phyloP scores from a whole-genome alignment of 306 rosid species.

The Pterocarpus santalinus region DNA sequence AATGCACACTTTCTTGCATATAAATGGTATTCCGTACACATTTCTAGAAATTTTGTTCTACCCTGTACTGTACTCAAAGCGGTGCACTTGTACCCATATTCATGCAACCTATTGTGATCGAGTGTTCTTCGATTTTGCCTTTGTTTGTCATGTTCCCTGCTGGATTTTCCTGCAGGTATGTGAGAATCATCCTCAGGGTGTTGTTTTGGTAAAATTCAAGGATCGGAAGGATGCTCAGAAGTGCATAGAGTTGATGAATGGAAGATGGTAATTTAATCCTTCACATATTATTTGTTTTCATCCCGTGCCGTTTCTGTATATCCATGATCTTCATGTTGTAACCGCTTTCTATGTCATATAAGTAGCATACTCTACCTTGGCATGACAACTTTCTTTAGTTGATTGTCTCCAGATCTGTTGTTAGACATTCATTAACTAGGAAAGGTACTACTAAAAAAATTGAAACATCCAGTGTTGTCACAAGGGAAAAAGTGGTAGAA shows the following conservation, averaged over 20 bases:
- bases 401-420: slow-evolving; percentile 38
- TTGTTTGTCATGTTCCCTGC: slow-evolving; percentile 16
- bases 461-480: slow-evolving; percentile 22
- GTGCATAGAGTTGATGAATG: slow-evolving; percentile 93
- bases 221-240: slow-evolving; percentile 92
- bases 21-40: background rate
- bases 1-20: too few relatives aligned
- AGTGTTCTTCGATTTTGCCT: slow-evolving; percentile 20
- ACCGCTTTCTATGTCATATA: slow-evolving; percentile 22
- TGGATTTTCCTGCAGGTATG: slow-evolving; percentile 69
- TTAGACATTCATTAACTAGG: slow-evolving; percentile 2
- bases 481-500: background rate
- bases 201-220: slow-evolving; percentile 87
- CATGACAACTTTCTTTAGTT: slow-evolving; percentile 21
- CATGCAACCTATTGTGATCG: slow-evolving; percentile 23
- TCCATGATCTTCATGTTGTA: slow-evolving; percentile 19
- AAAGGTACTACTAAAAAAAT: slow-evolving; percentile 23
- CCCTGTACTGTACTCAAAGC: background rate
- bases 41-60: slow-evolving; percentile 28
- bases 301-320: background rate
- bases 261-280: slow-evolving; percentile 82
- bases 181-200: slow-evolving; percentile 98
- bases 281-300: slow-evolving; percentile 8
- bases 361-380: slow-evolving; percentile 24
- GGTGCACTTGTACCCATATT: background rate